phyloP scores from a whole-genome alignment of 805 yeast genomes.

The Lipomyces mesembrius region DNA sequence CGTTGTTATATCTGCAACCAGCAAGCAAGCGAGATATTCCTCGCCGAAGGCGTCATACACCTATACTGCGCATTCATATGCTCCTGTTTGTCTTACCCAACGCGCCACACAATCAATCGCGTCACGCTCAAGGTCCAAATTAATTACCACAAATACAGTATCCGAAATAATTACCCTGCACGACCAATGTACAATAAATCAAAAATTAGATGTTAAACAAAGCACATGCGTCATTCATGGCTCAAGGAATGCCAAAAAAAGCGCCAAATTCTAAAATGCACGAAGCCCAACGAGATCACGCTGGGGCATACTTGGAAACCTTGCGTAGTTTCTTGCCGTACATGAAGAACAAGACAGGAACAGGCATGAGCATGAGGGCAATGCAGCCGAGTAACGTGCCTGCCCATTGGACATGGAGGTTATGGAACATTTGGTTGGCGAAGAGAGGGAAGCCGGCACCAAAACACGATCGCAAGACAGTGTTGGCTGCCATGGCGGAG shows the following conservation, averaged over 20 bases:
- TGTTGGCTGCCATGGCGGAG: slow-evolving; percentile 75
- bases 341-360: slow-evolving; percentile 66
- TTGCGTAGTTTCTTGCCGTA: slow-evolving; percentile 54
- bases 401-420: slow-evolving; percentile 78
- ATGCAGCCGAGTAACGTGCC: slow-evolving; percentile 71
- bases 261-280: background rate
- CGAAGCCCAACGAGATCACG: background rate
- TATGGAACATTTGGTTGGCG: slow-evolving; percentile 69
- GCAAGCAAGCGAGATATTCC: too few relatives aligned
- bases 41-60: too few relatives aligned
- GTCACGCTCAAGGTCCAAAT: too few relatives aligned
- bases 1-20: too few relatives aligned
- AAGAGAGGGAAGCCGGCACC: slow-evolving; percentile 77
- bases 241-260: background rate
- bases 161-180: background rate
- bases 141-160: too few relatives aligned
- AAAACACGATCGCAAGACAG: slow-evolving; percentile 67
- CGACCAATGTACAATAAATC: background rate
- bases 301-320: slow-evolving; percentile 32
- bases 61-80: too few relatives aligned
- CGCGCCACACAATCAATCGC: too few relatives aligned
- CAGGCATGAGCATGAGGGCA: slow-evolving; percentile 61
- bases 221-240: background rate
- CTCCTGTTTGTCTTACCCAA: too few relatives aligned
- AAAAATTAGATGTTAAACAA: background rate